Base-by-base conservation (phyloP, 805 yeast species). In the Saturnispora zaruensis region DNA sequence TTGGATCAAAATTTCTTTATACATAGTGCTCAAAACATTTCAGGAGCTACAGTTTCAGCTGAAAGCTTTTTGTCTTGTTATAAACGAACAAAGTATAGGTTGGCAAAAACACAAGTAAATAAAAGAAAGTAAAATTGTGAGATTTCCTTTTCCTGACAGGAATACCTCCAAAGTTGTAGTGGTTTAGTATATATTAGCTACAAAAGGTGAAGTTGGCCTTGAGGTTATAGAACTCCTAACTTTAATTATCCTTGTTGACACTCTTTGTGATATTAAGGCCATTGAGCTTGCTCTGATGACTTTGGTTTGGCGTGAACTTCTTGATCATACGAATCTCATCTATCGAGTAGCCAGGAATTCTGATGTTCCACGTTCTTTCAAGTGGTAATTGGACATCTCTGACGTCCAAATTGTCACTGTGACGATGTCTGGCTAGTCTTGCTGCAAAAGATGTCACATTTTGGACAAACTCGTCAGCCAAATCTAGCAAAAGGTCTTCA, bases 401-500 rank as follows among this genome's bases (percentile, higher is more conserved):
- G 14, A 86, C 87, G 56, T 91, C 98, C 24, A 93, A 71, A 34
- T 84, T 78, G 53, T 91, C 96, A 6, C 87, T 79, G 61, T 87
- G 88, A 58, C 99, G 77, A 63, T 91, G 97, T 64, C 93, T 93
- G 21, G 99, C 98, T 56, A 93, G 73, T 49, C 95, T 78, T 63
- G 98, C 91, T 0, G 98, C 96, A 70, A 93, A 93, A 2, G 88
- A 74, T 0, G 97, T 89, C 2, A 95, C 96, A 44, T 87, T 82
- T 6, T 85, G 78, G 14, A 93, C 93, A 62, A 93, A 93, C 62
- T 93, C 98, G 66, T 93, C 99, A 0, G 99, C 97, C 44, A 93
- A 70, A 65, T 93, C 99, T 41, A 93, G 72, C 33, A 93, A 69
- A 37, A 93, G 69, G 58, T 91, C 98, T 65, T 90, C 96, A 16